These are phyloP conservation scores for Solanum chacoense DNA, from an alignment of 305 asterid genomes.

Conservation along the genomic window DNA sequence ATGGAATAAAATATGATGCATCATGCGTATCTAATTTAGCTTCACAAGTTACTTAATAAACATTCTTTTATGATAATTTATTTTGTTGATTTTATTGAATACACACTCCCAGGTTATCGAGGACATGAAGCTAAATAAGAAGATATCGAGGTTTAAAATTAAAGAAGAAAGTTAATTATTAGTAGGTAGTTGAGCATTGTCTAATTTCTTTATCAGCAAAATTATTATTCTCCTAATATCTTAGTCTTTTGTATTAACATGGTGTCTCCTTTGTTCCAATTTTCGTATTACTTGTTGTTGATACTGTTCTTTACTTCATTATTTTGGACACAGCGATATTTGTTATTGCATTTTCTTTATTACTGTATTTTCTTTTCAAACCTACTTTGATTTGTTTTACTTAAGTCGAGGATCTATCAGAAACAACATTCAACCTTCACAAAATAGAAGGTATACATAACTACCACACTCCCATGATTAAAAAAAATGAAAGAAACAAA, in stretches of 20 bases:
- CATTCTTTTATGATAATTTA: background rate
- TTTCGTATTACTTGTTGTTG: background rate
- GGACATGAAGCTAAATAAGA: background rate
- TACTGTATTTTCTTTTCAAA: background rate
- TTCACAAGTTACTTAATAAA: background rate
- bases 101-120: background rate
- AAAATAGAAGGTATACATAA: background rate
- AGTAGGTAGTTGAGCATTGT: background rate
- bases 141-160: background rate
- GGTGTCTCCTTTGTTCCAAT: background rate
- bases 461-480: background rate
- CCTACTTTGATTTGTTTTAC: background rate
- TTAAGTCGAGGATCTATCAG: background rate
- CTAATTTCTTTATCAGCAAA: background rate
- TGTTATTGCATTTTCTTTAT: background rate
- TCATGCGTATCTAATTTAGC: background rate
- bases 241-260: background rate
- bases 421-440: background rate
- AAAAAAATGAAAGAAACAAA: too few relatives aligned
- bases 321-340: background rate
- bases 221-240: background rate
- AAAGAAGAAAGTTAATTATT: background rate
- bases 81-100: background rate
- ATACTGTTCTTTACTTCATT: background rate
- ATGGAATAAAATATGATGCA: background rate